Percentiles rank a stretch among this genome's conserved stretches.
Evolutionary conservation across 2,329 filamentous ascomycete genomes (phyloP).

Genomic region (Kalaharituber pfeilii): DNA sequence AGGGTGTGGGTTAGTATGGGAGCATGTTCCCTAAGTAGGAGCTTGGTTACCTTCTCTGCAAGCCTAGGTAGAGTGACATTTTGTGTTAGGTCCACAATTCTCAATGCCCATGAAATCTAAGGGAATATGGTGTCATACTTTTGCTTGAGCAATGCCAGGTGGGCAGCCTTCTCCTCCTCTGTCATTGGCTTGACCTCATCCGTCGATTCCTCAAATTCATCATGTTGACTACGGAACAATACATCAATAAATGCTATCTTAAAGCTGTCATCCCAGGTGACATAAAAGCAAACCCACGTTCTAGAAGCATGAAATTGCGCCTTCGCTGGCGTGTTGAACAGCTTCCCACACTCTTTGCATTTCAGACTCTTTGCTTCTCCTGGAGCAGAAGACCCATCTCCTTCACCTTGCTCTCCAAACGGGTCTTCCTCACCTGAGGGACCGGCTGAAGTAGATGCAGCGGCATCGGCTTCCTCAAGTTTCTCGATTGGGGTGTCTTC

Average conservation of each 20-base stretch:
- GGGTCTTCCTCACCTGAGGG: slow-evolving; percentile 27
- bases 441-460: slow-evolving; percentile 26
- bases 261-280: too few relatives aligned
- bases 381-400: slow-evolving; percentile 37
- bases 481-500: slow-evolving; percentile 76
- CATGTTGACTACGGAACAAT: slow-evolving; percentile 49
- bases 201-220: slow-evolving; percentile 80
- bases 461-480: slow-evolving; percentile 38
- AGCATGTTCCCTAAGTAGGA: too few relatives aligned
- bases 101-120: too few relatives aligned
- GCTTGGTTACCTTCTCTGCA: too few relatives aligned
- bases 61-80: too few relatives aligned
- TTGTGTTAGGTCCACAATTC: too few relatives aligned
- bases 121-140: too few relatives aligned
- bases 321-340: slow-evolving; percentile 61
- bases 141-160: slow-evolving; percentile 56
- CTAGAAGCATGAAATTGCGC: slow-evolving; percentile 85
- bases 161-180: slow-evolving; percentile 75
- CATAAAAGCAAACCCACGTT: slow-evolving; percentile 45
- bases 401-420: slow-evolving; percentile 30
- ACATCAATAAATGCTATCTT: neutral
- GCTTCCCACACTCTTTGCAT: slow-evolving; percentile 91
- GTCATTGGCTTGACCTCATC: slow-evolving; percentile 83
- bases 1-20: slow-evolving; percentile 1
- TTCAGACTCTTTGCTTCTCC: slow-evolving; percentile 69